These are phyloP conservation scores for Dothiorella sarmentorum DNA, from an alignment of 2,329 filamentous ascomycete species.

Conservation along the genomic window DNA sequence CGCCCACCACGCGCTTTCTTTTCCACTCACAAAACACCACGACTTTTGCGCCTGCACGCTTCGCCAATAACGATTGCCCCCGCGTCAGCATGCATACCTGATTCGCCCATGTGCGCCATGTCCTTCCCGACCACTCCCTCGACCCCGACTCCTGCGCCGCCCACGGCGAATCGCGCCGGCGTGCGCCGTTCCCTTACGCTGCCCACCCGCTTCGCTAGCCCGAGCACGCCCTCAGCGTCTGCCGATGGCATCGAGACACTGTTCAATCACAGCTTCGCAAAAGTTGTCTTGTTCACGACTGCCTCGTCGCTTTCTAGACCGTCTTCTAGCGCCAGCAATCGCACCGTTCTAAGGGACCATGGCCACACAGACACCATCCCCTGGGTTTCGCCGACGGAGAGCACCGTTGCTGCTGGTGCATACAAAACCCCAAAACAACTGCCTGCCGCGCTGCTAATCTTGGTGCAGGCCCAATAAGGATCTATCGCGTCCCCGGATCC, in stretches of 20 bases:
- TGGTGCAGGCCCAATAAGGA: slow-evolving; percentile 64
- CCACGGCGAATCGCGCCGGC: slow-evolving; percentile 23
- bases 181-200: slow-evolving; percentile 49
- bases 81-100: slow-evolving; percentile 28
- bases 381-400: slow-evolving; percentile 73
- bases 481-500: slow-evolving; percentile 82
- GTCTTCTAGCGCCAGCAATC: slow-evolving; percentile 34
- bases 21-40: slow-evolving; percentile 6
- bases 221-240: slow-evolving; percentile 30
- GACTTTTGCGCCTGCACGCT: slow-evolving; percentile 9
- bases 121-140: slow-evolving; percentile 30
- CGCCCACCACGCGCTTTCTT: slow-evolving; percentile 5
- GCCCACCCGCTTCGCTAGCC: slow-evolving; percentile 38
- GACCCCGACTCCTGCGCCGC: slow-evolving; percentile 28
- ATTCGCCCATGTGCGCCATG: slow-evolving; percentile 27
- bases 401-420: slow-evolving; percentile 74
- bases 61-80: background rate
- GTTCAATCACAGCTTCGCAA: slow-evolving; percentile 69
- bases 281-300: slow-evolving; percentile 63
- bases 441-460: background rate
- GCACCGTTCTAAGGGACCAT: slow-evolving; percentile 31
- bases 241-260: slow-evolving; percentile 61
- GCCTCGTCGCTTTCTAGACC: slow-evolving; percentile 30
- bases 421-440: slow-evolving; percentile 20
- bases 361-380: slow-evolving; percentile 62